These are phyloP conservation scores for Exophiala dermatitidis DNA, from an alignment of 2,329 filamentous ascomycete genomes.

Conservation along the genomic window DNA sequence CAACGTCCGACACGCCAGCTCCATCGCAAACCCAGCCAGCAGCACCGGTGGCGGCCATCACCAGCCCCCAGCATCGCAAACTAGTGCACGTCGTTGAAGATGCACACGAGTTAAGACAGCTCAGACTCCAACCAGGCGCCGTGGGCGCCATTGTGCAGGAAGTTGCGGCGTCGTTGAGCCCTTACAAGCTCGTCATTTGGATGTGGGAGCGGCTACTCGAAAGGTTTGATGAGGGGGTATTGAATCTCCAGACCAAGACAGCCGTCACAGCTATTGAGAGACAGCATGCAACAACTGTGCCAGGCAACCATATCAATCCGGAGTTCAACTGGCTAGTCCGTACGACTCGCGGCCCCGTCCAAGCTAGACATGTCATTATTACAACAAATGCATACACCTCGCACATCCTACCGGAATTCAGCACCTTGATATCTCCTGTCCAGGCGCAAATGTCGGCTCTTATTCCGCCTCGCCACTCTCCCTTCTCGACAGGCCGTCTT, in stretches of 20 bases:
- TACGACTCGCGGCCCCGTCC: constrained; percentile 42
- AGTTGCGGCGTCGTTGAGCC: constrained; percentile 17
- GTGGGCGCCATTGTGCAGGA: constrained; percentile 18
- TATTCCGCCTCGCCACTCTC: constrained; percentile 37
- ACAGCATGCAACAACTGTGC: too few relatives aligned
- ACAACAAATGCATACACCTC: constrained; percentile 81
- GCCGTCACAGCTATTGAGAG: constrained; percentile 29
- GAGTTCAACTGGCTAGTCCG: constrained; percentile 28
- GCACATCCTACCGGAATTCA: constrained; percentile 61
- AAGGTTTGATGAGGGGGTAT: constrained; percentile 30
- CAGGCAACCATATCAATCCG: neutral
- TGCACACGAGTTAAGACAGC: constrained; percentile 31
- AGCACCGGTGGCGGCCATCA: neutral
- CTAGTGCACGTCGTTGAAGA: constrained; percentile 17
- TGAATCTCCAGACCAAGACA: constrained; percentile 40
- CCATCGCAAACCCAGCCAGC: neutral
- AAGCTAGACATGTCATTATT: constrained; percentile 48
- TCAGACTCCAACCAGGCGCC: constrained; percentile 18
- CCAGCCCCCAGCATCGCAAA: neutral
- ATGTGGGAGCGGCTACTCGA: constrained; percentile 32
- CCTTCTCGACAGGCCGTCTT: constrained; percentile 19
- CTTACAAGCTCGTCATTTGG: constrained; percentile 17
- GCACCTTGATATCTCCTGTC: constrained; percentile 67
- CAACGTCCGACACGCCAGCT: neutral
- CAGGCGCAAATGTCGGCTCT: constrained; percentile 48